phyloP scores from a whole-genome alignment of 192 early-diverging fungal genomes.

The Helicostylum pulchrum region DNA sequence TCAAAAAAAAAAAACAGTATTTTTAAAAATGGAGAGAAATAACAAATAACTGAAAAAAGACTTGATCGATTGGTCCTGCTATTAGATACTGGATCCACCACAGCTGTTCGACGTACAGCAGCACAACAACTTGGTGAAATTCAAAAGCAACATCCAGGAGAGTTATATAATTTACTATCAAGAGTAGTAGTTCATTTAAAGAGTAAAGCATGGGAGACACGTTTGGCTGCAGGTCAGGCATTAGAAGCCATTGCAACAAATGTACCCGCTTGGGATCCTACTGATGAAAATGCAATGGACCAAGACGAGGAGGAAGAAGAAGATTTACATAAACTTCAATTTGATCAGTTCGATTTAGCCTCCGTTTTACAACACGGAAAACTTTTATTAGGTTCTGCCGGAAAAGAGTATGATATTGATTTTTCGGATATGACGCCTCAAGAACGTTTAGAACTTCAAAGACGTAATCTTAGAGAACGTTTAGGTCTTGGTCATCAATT shows the following conservation, averaged over 20 bases:
- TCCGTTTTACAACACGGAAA: constrained; percentile 76
- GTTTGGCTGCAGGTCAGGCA: constrained; percentile 89
- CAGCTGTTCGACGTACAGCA: constrained; percentile 81
- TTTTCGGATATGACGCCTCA: constrained; percentile 72
- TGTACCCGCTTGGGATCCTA: constrained; percentile 83
- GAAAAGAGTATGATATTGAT: constrained; percentile 90
- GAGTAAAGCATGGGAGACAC: constrained; percentile 92
- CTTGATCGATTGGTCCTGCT: constrained; percentile 92
- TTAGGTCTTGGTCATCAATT: constrained; percentile 88
- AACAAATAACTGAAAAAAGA: constrained; percentile 40
- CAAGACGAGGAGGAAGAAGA: constrained; percentile 15
- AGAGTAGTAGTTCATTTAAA: constrained; percentile 80
- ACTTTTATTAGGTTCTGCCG: constrained; percentile 79
- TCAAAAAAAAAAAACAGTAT: not conserved
- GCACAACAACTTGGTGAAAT: constrained; percentile 95
- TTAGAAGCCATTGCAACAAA: constrained; percentile 88
- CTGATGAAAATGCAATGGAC: constrained; percentile 12
- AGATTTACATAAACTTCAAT: constrained; percentile 59
- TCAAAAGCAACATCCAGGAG: constrained; percentile 89
- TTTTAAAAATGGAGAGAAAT: not conserved
- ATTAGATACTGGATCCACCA: constrained; percentile 91
- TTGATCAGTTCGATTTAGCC: constrained; percentile 80
- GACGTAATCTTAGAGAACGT: constrained; percentile 76
- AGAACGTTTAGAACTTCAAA: constrained; percentile 79
- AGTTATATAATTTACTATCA: constrained; percentile 84